Conservation (phyloP, 768 basidiomycete species). For the Infundibulicybe gibba region DNA sequence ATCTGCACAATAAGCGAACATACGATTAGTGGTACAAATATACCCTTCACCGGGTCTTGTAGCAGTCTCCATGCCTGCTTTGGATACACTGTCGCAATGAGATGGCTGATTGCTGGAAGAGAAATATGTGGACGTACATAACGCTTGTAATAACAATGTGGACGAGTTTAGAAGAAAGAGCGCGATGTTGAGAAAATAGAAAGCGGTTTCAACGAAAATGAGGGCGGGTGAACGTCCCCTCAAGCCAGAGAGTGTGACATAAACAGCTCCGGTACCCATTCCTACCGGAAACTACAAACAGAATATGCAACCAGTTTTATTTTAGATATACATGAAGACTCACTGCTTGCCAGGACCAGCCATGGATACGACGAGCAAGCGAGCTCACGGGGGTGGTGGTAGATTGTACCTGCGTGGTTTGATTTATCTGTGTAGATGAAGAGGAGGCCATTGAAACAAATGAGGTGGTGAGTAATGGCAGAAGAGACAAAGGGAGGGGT, state of each 20-base stretch:
- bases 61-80: conserved; percentile 35
- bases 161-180: conserved; percentile 38
- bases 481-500: too few relatives aligned
- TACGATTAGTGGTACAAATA: conserved; percentile 35
- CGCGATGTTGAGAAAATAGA: conserved; percentile 43
- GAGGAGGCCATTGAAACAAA: too few relatives aligned
- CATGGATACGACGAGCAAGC: conserved; percentile 41
- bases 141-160: conserved; percentile 38
- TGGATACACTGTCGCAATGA: conserved; percentile 33
- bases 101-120: not conserved
- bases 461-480: too few relatives aligned
- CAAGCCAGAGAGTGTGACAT: conserved; percentile 40
- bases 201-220: conserved; percentile 35
- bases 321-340: conserved; percentile 8
- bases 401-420: not conserved
- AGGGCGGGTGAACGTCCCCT: conserved; percentile 27
- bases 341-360: conserved; percentile 50
- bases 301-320: not conserved
- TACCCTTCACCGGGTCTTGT: conserved; percentile 40
- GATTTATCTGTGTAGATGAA: too few relatives aligned
- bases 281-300: conserved; percentile 40
- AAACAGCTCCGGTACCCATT: conserved; percentile 48
- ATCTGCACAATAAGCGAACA: not conserved
- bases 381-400: conserved; percentile 19
- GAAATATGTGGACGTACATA: conserved; percentile 23